Evolutionary conservation across 1,139 yeast genomes (phyloP).

Genomic region (Pichia cactophila): DNA sequence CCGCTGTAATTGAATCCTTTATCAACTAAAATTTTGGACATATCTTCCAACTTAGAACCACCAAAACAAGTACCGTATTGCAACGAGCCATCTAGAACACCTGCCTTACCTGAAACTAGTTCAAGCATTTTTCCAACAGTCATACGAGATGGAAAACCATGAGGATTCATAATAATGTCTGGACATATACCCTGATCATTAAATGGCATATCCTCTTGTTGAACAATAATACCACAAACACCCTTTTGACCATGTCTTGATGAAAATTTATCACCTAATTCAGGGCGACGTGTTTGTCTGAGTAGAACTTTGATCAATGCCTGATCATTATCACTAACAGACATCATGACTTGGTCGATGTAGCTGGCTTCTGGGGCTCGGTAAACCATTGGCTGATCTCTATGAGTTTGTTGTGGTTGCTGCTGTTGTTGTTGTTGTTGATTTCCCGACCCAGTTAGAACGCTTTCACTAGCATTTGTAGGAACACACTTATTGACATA

Average conservation of each 20-base stretch:
- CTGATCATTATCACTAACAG: constrained; percentile 91
- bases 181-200: constrained; percentile 86
- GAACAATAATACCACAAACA: constrained; percentile 96
- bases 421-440: constrained; percentile 18
- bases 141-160: constrained; percentile 99
- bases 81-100: constrained; percentile 82
- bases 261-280: constrained; percentile 93
- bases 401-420: constrained; percentile 20
- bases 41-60: constrained; percentile 89
- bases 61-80: constrained; percentile 99
- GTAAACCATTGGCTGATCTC: constrained; percentile 87
- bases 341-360: constrained; percentile 96
- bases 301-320: constrained; percentile 85
- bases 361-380: constrained; percentile 94
- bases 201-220: constrained; percentile 94
- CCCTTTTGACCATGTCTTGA: constrained; percentile 98
- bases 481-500: constrained; percentile 92
- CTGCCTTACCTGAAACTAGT: constrained; percentile 93
- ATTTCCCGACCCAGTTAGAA: constrained; percentile 36
- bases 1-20: constrained; percentile 94
- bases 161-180: constrained; percentile 97
- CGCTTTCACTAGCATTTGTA: constrained; percentile 72
- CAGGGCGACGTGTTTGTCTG: constrained; percentile 97
- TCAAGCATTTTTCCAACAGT: constrained; percentile 99
- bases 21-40: constrained; percentile 87